Evolutionary conservation across 371 early-diverging fungal genomes (phyloP), one percentile per base, ranked within the genome.

Genomic region (Mucor velutinosus): DNA sequence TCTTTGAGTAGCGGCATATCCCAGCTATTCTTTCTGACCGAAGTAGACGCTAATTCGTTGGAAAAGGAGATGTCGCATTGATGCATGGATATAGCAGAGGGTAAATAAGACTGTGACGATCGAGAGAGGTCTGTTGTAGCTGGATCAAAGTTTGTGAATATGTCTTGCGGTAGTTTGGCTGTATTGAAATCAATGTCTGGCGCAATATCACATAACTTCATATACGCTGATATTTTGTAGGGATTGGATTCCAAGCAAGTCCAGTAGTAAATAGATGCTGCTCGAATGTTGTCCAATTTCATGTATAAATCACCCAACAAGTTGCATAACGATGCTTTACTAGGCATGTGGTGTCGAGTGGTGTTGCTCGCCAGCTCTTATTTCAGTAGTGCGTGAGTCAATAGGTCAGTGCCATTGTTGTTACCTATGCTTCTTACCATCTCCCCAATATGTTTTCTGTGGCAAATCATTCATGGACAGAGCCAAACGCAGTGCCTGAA

Each of bases 291-390:
- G 19, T 80, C 79, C 1, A 80, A 47, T 59, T 74, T 73, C 2
- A 62, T 56, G 53, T 75, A 82, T 3, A 79, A 55, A 66, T 86
- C 84, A 39, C 83, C 80, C 12, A 82, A 33, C 14, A 80, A 53
- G 19, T 73, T 66, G 19, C 55, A 63, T 14, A 82, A 49, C 0
- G 80, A 72, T 27, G 79, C 70, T 35, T 60, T 63, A 25, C 73
- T 76, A 33, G 83, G 83, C 41, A 65, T 67, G 62, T 74, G 77
- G 6, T 69, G 69, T 27, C 83, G 66, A 8, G 30, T 58, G 3
- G 71, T 69, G 0, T 71, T 65, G 53, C 80, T 76, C 3, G 69
- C 59, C 11, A 78, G 62, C 25, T 88, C 87, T 86, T 72, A 15
- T 12, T 4, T 1, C 11, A 14, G 35, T 8, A 37, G 37, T 14